Evolutionary conservation across 176 grass and related monocot genomes (phyloP), one percentile per base, ranked within the genome.

Genomic region (Oryza rufipogon): DNA sequence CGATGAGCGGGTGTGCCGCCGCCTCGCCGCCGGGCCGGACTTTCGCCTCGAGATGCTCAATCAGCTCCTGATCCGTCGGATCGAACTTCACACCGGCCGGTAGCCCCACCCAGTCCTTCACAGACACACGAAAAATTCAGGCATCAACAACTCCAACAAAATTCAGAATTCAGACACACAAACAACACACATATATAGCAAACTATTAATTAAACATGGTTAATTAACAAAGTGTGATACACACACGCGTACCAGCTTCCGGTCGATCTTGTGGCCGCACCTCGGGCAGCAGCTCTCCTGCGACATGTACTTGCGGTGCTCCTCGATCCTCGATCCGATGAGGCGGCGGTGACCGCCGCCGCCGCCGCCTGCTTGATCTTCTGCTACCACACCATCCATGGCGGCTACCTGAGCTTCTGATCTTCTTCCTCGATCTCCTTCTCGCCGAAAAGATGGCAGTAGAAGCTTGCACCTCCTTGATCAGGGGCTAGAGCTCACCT

Each of bases 11-110:
- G 47, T 98, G 91, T 39, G 82, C 46, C 12, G 60, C 88, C 69
- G 77, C 76, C 48, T 22, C 11, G 36, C 80, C 22, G 28, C 87
- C 70, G 8, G 75, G 36, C 83, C 58, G 87, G 52, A 96, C 89
- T 79, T 98, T 98, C 2, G 85, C 87, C 51, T 93, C 93, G 8
- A 98, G 91, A 86, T 98, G 96, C 48, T 91, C 93, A 23, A 98
- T 95, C 91, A 98, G 80, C 60, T 98, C 93, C 87, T 98, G 93
- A 71, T 98, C 96, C 63, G 96, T 90, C 17, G 96, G 96, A 69
- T 98, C 96, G 76, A 96, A 98, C 79, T 98, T 98, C 75, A 96
- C 89, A 54, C 93, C 93, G 0, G 87, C 91, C 11, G 93, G 89
- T 26, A 95, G 73, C 39, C 91, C 85, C 25, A 96, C 74, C 92